A percentile compares a stretch with the other conserved stretches of the same genome.
Evolutionary conservation across 2,329 filamentous ascomycete species (phyloP).

Genomic region (Curvularia sp.): DNA sequence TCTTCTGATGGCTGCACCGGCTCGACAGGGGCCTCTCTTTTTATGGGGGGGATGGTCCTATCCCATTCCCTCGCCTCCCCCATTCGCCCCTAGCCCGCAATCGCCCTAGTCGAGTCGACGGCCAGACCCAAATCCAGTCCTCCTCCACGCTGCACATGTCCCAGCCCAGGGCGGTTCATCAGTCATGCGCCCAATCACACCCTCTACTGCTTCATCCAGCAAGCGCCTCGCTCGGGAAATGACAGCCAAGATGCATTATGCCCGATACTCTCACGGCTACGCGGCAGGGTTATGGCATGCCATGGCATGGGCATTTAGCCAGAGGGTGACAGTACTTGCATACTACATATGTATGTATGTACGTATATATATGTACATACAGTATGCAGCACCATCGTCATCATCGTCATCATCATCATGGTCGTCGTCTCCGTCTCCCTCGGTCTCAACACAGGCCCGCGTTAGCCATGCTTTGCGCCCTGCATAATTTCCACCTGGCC

Average conservation of each 20-base stretch:
- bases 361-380: background rate
- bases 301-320: conserved; percentile 9
- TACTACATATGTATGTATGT: background rate
- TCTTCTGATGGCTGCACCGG: background rate
- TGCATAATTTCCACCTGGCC: conserved; percentile 17
- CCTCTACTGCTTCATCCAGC: conserved; percentile 10
- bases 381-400: background rate
- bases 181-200: conserved; percentile 22
- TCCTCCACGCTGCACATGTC: conserved; percentile 26
- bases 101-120: conserved; percentile 31
- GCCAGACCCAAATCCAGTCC: conserved; percentile 34
- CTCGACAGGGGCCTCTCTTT: conserved; percentile 35
- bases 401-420: too few relatives aligned
- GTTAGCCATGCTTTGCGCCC: conserved; percentile 14
- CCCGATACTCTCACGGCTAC: background rate
- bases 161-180: conserved; percentile 21
- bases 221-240: conserved; percentile 22
- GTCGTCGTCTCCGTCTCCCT: background rate
- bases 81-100: conserved; percentile 35
- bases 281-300: background rate
- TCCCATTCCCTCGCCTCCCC: conserved; percentile 18
- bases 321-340: background rate
- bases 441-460: background rate
- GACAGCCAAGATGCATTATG: conserved; percentile 13
- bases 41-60: conserved; percentile 22